These are phyloP conservation scores for Alternaria gaisen DNA, from an alignment of 2,329 filamentous ascomycete species.

Conservation along the genomic window DNA sequence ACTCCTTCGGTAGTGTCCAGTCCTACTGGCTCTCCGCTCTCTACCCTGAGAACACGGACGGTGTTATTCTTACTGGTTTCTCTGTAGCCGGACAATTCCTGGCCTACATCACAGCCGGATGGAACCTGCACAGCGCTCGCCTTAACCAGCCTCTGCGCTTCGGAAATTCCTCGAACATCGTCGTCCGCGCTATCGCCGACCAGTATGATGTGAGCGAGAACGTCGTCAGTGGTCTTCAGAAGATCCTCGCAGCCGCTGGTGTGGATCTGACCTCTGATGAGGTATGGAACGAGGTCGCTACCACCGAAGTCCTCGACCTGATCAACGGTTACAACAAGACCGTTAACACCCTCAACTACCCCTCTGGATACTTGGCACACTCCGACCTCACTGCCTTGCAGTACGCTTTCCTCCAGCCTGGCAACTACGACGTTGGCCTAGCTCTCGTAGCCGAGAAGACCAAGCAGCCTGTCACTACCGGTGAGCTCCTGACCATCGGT, in stretches of 20 bases:
- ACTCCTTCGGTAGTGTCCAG: constrained; percentile 70
- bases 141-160: constrained; percentile 54
- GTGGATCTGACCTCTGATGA: constrained; percentile 26
- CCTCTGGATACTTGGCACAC: constrained; percentile 64
- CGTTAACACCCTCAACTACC: constrained; percentile 35
- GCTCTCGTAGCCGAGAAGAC: constrained; percentile 57
- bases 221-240: constrained; percentile 29
- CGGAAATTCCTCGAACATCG: constrained; percentile 36
- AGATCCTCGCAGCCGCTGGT: constrained; percentile 25
- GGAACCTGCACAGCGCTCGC: constrained; percentile 59
- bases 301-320: constrained; percentile 42
- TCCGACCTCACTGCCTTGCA: constrained; percentile 60
- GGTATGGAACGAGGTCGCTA: constrained; percentile 39
- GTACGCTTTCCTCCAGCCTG: constrained; percentile 59
- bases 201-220: constrained; percentile 22
- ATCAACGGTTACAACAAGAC: constrained; percentile 45
- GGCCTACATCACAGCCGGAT: constrained; percentile 55
- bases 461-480: constrained; percentile 66
- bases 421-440: constrained; percentile 64
- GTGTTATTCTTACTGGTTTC: constrained; percentile 69
- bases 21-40: constrained; percentile 64
- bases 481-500: constrained; percentile 67
- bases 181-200: constrained; percentile 16
- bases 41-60: constrained; percentile 65
- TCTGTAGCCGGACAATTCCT: constrained; percentile 59